These are phyloP conservation scores for Cryptococcus sp. DNA, from an alignment of 1,284 basidiomycete genomes.

Conservation along the genomic window DNA sequence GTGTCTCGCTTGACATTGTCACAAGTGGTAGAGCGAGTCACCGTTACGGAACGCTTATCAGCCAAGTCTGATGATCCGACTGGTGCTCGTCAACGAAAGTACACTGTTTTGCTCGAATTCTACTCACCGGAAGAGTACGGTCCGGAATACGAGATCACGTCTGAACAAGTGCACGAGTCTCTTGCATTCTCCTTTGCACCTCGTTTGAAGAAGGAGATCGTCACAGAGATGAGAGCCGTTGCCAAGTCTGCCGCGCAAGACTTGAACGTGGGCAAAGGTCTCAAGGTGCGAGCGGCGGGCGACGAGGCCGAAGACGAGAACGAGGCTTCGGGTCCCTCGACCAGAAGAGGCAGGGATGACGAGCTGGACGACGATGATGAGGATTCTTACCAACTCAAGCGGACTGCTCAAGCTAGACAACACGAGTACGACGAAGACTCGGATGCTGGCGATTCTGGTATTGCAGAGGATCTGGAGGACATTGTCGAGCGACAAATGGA, in stretches of 20 bases:
- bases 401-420: conserved; percentile 63
- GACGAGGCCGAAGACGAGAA: conserved; percentile 56
- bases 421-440: conserved; percentile 68
- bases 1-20: conserved; percentile 84
- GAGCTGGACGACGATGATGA: conserved; percentile 68
- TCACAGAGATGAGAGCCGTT: conserved; percentile 81
- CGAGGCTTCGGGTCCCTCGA: conserved; percentile 51
- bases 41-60: conserved; percentile 76
- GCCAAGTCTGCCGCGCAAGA: conserved; percentile 80
- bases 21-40: conserved; percentile 82
- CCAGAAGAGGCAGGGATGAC: conserved; percentile 52
- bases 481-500: conserved; percentile 67
- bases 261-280: conserved; percentile 81
- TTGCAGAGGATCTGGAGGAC: conserved; percentile 58
- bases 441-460: conserved; percentile 58
- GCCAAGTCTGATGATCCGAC: conserved; percentile 62
- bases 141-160: conserved; percentile 79
- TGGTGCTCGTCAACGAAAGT: conserved; percentile 69
- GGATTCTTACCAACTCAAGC: conserved; percentile 71
- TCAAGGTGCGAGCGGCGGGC: conserved; percentile 48
- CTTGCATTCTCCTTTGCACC: conserved; percentile 78
- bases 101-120: conserved; percentile 79
- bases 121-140: conserved; percentile 85
- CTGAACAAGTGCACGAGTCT: conserved; percentile 70
- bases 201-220: conserved; percentile 83